Evolutionary conservation across 163 green algal genomes (phyloP).

Genomic region (Scenedesmus sp.): DNA sequence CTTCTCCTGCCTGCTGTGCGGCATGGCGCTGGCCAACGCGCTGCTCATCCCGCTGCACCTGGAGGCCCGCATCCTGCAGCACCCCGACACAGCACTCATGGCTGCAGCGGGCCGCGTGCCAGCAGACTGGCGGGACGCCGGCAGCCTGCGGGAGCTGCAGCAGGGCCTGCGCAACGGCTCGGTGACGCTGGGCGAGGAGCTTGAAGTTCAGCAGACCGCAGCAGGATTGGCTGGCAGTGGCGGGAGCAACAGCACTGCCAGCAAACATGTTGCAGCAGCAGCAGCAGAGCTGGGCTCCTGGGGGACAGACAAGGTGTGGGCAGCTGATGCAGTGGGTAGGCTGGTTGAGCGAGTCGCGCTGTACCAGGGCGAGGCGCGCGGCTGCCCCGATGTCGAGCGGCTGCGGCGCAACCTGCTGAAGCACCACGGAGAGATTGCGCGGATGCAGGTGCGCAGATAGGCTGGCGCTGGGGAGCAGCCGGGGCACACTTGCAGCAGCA

Average conservation of each 20-base stretch:
- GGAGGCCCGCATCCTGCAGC: constrained; percentile 62
- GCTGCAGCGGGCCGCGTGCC: constrained; percentile 20
- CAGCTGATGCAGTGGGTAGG: constrained; percentile 3
- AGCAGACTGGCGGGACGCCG: not conserved
- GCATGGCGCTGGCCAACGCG: constrained; percentile 77
- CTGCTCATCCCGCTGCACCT: constrained; percentile 76
- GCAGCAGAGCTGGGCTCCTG: not conserved
- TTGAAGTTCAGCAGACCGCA: not conserved
- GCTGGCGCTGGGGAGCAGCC: not conserved
- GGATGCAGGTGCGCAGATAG: constrained; percentile 60
- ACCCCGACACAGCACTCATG: constrained; percentile 50
- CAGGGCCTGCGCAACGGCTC: constrained; percentile 13
- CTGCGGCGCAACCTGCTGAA: constrained; percentile 57
- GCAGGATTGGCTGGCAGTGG: not conserved
- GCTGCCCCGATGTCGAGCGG: not conserved
- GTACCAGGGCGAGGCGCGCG: not conserved
- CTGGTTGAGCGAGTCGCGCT: not conserved
- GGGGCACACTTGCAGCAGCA: not conserved
- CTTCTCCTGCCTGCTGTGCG: constrained; percentile 60
- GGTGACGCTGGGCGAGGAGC: not conserved
- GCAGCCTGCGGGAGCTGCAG: not conserved
- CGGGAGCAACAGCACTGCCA: not conserved
- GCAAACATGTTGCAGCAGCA: not conserved
- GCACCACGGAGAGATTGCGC: constrained; percentile 60
- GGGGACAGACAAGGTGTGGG: not conserved